phyloP scores from a whole-genome alignment of 139 green algal genomes.

The Chlamydomonas sp. region DNA sequence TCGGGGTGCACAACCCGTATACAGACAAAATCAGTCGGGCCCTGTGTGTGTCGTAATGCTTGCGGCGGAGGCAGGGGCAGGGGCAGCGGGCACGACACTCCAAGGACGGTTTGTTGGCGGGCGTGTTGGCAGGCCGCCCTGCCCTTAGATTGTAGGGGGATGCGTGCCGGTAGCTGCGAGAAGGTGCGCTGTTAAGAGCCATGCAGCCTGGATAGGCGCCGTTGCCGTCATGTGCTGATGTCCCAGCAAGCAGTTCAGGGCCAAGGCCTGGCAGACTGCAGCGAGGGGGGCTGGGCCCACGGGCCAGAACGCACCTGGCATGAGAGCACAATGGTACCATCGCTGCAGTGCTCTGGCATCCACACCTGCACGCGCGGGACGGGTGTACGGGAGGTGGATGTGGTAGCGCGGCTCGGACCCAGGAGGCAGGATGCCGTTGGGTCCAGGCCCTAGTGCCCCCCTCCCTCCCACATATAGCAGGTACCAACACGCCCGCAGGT shows the following conservation, averaged over 20 bases:
- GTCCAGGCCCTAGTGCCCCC: neutral
- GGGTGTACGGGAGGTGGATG: neutral
- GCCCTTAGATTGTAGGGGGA: neutral
- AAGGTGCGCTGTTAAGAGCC: too few species aligned
- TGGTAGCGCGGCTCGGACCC: neutral
- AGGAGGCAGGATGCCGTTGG: neutral
- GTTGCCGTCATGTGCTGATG: too few species aligned
- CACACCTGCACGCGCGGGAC: slow-evolving; percentile 58
- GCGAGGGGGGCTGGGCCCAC: slow-evolving; percentile 48
- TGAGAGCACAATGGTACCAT: slow-evolving; percentile 64
- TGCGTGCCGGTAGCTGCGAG: too few species aligned
- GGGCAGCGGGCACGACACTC: too few species aligned
- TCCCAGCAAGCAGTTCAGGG: slow-evolving; percentile 66
- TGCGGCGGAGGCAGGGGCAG: too few species aligned
- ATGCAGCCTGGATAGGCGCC: too few species aligned
- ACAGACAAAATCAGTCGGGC: neutral
- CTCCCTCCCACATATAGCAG: too few species aligned
- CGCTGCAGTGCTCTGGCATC: slow-evolving; percentile 60
- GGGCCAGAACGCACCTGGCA: slow-evolving; percentile 55
- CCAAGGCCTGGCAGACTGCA: slow-evolving; percentile 24
- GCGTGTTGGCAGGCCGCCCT: neutral
- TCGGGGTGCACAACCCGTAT: neutral
- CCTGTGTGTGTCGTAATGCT: too few species aligned
- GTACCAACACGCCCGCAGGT: too few species aligned
- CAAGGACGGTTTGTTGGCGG: neutral